phyloP scores from a whole-genome alignment of 768 basidiomycete genomes.

The Porpolomopsis calyptriformis region DNA sequence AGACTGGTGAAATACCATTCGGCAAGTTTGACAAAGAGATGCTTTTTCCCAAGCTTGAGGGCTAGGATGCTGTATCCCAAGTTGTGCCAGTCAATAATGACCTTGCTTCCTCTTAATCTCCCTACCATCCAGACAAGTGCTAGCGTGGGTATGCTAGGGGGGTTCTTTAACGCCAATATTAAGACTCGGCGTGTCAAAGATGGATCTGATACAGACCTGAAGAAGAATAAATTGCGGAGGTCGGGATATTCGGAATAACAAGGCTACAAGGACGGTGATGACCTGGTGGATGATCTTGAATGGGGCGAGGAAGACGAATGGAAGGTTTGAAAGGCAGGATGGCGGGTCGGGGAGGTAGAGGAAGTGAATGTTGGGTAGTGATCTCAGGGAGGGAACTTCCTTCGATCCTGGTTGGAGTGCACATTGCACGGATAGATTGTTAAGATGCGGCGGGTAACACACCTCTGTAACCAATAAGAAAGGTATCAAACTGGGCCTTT shows the following conservation, averaged over 20 bases:
- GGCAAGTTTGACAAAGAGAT: constrained; percentile 64
- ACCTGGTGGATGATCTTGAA: constrained; percentile 72
- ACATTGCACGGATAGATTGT: background rate
- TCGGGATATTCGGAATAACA: constrained; percentile 49
- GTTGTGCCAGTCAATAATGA: constrained; percentile 99
- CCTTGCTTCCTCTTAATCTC: constrained; percentile 57
- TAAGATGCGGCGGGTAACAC: constrained; percentile 12
- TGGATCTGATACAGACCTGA: constrained; percentile 46
- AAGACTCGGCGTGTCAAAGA: background rate
- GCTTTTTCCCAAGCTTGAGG: constrained; percentile 59
- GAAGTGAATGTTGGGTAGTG: constrained; percentile 52
- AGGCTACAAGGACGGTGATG: constrained; percentile 44
- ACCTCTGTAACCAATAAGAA: constrained; percentile 84
- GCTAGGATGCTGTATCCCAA: constrained; percentile 90
- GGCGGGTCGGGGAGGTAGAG: constrained; percentile 62
- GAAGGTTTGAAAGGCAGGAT: constrained; percentile 36
- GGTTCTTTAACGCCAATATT: constrained; percentile 50
- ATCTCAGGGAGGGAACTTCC: constrained; percentile 63
- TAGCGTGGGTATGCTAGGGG: constrained; percentile 91
- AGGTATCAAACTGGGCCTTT: constrained; percentile 63
- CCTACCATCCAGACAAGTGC: constrained; percentile 72
- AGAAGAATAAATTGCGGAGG: constrained; percentile 81
- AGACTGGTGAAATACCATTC: constrained; percentile 42
- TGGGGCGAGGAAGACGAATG: constrained; percentile 67
- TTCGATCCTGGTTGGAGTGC: constrained; percentile 47